phyloP scores from a whole-genome alignment of 805 yeast genomes.

The Tetrapisispora arboricola region DNA sequence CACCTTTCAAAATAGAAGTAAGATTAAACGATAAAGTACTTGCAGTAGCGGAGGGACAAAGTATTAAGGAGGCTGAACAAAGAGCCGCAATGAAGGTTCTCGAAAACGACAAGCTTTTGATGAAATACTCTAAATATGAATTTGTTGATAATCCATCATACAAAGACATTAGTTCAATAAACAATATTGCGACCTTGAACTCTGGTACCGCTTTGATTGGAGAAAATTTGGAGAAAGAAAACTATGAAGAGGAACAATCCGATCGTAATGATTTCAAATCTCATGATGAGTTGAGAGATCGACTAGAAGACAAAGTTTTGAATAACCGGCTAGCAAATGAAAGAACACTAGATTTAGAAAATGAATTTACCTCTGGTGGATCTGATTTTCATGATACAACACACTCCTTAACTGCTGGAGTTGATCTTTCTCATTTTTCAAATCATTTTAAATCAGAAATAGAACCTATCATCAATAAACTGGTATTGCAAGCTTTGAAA shows the following conservation, averaged over 20 bases:
- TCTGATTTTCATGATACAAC: no score
- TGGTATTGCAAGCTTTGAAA: background rate
- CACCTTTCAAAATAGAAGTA: slow-evolving; percentile 52
- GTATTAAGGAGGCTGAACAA: slow-evolving; percentile 60
- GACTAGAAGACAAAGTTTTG: no score
- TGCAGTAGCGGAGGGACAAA: slow-evolving; percentile 60
- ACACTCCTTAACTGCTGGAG: no score
- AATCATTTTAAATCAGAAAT: background rate
- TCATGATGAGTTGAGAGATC: no score
- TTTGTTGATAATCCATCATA: background rate
- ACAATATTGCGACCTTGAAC: background rate
- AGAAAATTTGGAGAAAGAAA: no score
- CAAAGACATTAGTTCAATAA: background rate
- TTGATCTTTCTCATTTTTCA: background rate
- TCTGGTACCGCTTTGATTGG: no score
- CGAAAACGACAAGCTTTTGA: slow-evolving; percentile 41
- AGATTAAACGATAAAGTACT: slow-evolving; percentile 42
- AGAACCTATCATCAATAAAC: background rate
- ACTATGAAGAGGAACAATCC: no score
- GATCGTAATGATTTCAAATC: no score
- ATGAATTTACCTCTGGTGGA: background rate
- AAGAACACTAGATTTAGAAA: no score
- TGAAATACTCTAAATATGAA: slow-evolving; percentile 33
- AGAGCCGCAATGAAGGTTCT: slow-evolving; percentile 76
- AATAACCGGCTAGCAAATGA: no score